Base-by-base conservation (phyloP, 768 basidiomycete species). In the Mycena metata region DNA sequence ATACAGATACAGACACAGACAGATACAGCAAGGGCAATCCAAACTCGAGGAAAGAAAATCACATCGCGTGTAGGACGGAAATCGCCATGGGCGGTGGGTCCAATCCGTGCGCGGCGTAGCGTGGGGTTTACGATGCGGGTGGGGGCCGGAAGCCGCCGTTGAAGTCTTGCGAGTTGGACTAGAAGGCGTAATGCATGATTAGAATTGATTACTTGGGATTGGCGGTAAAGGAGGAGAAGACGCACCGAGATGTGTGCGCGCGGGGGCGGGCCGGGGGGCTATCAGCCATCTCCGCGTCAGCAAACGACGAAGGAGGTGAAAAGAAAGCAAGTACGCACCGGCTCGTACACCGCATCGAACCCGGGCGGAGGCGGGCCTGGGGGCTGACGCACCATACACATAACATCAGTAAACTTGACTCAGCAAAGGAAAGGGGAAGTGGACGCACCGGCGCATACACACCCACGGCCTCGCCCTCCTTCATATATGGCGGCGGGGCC, bases 111-210 rank as follows among this genome's bases (percentile, higher is more conserved):
- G 42, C 42, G 42, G 42, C 12, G 42, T 3, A 42, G 12, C 8
- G 19, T 19, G 13, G 2, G 42, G 42, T 12, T 7, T 9, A 42
- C 8, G 42, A 42, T 19, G 13, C 42, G 13, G 42, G 42, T 5
- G 66, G 66, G 6, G 66, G 59, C 65, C 89, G 90, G 79, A 85
- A 4, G 86, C 83, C 3, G 75, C 67, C 65, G 43, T 24, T 66
- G n/a, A 63, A 68, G 33, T 63, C 67, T 5, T n/a, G 47, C 11
- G 61, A 63, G 21, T 63, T 52, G 55, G 39, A n/a, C 60, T 57
- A 24, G 7, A 36, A 7, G n/a, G n/a, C n/a, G n/a, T n/a, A n/a
- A n/a, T n/a, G 19, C n/a, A 2, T 6, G 24, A 17, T n/a, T 10
- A 41, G 30, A 30, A 30, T 30, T n/a, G 6, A 30, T 30, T 30